These are phyloP conservation scores for Picea abies DNA, from an alignment of 83 land plant genomes.

Conservation along the genomic window DNA sequence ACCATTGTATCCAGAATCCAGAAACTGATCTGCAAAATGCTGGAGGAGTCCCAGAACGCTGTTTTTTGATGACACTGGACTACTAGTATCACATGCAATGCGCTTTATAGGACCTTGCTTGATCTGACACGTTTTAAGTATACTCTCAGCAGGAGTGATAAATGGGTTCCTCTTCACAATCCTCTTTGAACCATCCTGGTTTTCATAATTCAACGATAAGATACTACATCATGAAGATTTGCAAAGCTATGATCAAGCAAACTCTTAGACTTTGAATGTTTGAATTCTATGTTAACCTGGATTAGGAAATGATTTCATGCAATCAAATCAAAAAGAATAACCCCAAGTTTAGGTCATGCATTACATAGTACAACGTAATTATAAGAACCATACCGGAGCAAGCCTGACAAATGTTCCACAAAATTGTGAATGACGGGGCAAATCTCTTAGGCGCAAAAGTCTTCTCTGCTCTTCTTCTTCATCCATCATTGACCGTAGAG, in stretches of 20 bases:
- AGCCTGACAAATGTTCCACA: conserved; percentile 81
- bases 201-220: background rate
- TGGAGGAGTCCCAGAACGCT: conserved; percentile 56
- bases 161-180: conserved; percentile 75
- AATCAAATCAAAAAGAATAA: background rate
- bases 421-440: conserved; percentile 70
- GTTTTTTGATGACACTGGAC: conserved; percentile 39
- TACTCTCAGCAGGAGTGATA: conserved; percentile 39
- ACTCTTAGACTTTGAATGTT: background rate
- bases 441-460: conserved; percentile 33
- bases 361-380: background rate
- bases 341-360: background rate
- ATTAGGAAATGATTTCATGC: background rate
- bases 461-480: conserved; percentile 74
- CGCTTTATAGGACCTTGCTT: conserved; percentile 62
- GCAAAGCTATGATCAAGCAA: conserved; percentile 2
- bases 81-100: conserved; percentile 58
- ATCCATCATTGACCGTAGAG: conserved; percentile 61
- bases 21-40: conserved; percentile 68
- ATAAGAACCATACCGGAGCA: background rate
- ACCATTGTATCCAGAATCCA: conserved; percentile 90
- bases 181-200: conserved; percentile 90
- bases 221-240: background rate
- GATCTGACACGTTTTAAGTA: conserved; percentile 48
- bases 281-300: background rate